phyloP scores from a whole-genome alignment of 805 yeast species.

The Komagataella populi region DNA sequence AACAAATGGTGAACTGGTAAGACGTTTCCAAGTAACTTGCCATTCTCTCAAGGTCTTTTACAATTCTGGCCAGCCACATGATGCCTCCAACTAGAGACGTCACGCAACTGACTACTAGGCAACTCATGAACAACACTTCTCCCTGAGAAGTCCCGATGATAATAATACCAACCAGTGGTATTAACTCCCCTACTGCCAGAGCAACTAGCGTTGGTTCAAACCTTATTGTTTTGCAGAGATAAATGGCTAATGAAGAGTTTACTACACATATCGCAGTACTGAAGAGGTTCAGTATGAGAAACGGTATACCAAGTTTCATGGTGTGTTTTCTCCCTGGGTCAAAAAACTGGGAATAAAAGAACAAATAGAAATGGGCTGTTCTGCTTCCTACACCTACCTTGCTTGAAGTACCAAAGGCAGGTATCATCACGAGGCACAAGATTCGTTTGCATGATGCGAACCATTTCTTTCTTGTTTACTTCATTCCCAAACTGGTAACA shows the following conservation, averaged over 20 bases:
- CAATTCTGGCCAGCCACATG: not conserved
- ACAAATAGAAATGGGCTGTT: not conserved
- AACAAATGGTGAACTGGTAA: not conserved
- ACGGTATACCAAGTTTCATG: not conserved
- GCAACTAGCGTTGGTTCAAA: not conserved
- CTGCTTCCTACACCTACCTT: not conserved
- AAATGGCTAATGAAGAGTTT: not conserved
- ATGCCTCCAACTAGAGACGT: not conserved
- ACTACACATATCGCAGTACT: not conserved
- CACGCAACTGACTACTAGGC: not conserved
- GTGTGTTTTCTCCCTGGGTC: not conserved
- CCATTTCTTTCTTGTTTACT: not conserved
- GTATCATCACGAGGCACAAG: no score
- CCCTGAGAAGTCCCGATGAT: not conserved
- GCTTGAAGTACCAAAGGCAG: no score
- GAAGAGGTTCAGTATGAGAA: not conserved
- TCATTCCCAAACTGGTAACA: not conserved
- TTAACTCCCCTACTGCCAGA: not conserved
- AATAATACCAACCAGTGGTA: not conserved
- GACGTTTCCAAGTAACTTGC: not conserved
- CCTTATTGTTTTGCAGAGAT: not conserved
- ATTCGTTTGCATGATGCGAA: no score
- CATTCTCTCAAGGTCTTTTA: not conserved
- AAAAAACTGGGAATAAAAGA: not conserved
- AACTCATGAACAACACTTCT: not conserved